These are phyloP conservation scores for Pyropia yezoensis DNA, from an alignment of 23 red algal genomes.

Conservation along the genomic window DNA sequence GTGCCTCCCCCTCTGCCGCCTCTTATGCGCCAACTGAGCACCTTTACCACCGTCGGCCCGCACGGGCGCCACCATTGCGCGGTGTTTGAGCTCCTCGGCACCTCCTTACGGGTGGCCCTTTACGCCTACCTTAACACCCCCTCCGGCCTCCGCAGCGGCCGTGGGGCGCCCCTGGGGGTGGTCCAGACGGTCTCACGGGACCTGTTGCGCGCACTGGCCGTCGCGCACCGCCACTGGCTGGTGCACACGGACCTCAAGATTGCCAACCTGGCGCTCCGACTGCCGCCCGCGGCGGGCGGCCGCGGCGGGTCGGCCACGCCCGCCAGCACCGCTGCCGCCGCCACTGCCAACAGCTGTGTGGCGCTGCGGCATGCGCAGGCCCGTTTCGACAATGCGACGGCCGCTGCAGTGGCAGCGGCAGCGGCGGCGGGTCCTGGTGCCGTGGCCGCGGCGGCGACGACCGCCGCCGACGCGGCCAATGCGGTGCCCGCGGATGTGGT, in stretches of 20 bases:
- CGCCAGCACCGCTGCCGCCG: too few relatives aligned
- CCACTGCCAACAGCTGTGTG: too few relatives aligned
- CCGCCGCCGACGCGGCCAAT: too few relatives aligned
- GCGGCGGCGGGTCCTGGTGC: too few relatives aligned
- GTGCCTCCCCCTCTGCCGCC: too few relatives aligned
- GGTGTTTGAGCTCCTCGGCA: slow-evolving; percentile 80
- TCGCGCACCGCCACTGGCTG: slow-evolving; percentile 57
- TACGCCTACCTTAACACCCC: slow-evolving; percentile 41
- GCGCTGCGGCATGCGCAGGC: too few relatives aligned
- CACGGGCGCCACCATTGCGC: slow-evolving; percentile 79
- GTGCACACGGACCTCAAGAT: slow-evolving; percentile 94
- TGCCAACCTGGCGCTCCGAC: slow-evolving; percentile 73
- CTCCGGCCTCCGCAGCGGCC: too few relatives aligned
- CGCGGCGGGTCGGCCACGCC: too few relatives aligned
- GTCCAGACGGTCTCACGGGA: slow-evolving; percentile 46
- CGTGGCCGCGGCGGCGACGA: too few relatives aligned
- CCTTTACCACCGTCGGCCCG: slow-evolving; percentile 25
- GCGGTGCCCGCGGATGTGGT: too few relatives aligned
- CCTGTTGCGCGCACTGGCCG: slow-evolving; percentile 23
- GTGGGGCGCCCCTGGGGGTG: slow-evolving; percentile 40
- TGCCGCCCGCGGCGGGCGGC: neutral
- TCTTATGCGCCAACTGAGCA: neutral
- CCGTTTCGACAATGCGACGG: too few relatives aligned
- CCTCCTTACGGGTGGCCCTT: slow-evolving; percentile 50
- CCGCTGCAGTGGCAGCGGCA: too few relatives aligned